Percentiles rank a stretch among this genome's conserved stretches.
phyloP scores from a whole-genome alignment of 2,329 filamentous ascomycete genomes.

The Davidsoniella australis region DNA sequence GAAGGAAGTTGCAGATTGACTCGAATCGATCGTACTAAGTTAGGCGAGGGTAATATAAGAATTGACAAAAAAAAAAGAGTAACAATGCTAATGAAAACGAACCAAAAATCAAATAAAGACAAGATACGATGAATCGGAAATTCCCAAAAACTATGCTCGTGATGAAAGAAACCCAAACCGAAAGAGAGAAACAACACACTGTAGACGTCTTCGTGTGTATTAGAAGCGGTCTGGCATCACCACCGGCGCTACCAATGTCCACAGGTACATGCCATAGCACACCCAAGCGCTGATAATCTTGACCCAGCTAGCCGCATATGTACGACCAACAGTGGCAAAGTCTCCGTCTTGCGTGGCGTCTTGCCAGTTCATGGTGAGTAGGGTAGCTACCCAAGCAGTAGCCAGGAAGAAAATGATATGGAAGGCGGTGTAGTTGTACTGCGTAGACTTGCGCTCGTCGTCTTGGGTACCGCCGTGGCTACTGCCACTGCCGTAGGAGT shows the following conservation, averaged over 20 bases:
- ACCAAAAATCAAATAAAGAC: neutral
- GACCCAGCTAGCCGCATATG: conserved; percentile 96
- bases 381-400: conserved; percentile 85
- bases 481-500: conserved; percentile 33
- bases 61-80: too few relatives aligned
- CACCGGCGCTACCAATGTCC: conserved; percentile 79
- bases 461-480: conserved; percentile 52
- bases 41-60: too few relatives aligned
- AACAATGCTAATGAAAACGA: too few relatives aligned
- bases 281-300: conserved; percentile 98
- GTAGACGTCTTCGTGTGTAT: too few relatives aligned
- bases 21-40: too few relatives aligned
- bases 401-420: conserved; percentile 96
- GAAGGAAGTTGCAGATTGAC: too few relatives aligned
- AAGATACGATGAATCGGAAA: neutral
- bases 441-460: conserved; percentile 74
- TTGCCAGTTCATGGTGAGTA: conserved; percentile 61
- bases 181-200: too few relatives aligned
- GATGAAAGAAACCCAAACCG: neutral
- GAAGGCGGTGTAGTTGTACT: conserved; percentile 94
- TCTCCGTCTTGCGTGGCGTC: conserved; percentile 46
- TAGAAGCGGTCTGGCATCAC: conserved; percentile 67
- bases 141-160: too few relatives aligned
- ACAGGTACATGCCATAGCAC: conserved; percentile 85
- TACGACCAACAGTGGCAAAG: conserved; percentile 84